Evolutionary conservation across 352 stramenopile genomes (phyloP).

Genomic region (Globisporangium iwayamae): DNA sequence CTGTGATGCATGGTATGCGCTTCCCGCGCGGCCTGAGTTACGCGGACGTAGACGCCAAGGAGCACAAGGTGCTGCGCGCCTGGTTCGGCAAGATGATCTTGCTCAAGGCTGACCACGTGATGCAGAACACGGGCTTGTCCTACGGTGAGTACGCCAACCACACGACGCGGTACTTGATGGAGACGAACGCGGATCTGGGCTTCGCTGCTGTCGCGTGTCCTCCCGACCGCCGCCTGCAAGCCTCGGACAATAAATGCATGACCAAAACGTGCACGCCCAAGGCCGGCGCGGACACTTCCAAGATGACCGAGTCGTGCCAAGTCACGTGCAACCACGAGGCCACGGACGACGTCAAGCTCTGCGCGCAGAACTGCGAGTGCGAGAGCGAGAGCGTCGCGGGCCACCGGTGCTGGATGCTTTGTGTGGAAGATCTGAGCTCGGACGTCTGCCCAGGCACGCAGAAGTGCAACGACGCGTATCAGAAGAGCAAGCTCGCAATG

Average conservation of each 20-base stretch:
- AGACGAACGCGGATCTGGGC: conserved; percentile 26
- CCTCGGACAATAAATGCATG: conserved; percentile 47
- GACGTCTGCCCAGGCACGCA: conserved; percentile 44
- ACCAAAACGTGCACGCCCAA: conserved; percentile 42
- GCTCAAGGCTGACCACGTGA: conserved; percentile 34
- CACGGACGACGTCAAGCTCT: conserved; percentile 28
- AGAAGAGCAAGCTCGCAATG: conserved; percentile 41
- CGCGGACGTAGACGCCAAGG: conserved; percentile 14
- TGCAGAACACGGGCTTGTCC: conserved; percentile 53
- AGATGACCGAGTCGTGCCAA: conserved; percentile 41
- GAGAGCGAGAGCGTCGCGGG: conserved; percentile 22
- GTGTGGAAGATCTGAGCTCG: conserved; percentile 40
- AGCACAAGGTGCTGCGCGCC: conserved; percentile 44
- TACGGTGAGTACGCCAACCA: conserved; percentile 53
- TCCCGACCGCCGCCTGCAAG: conserved; percentile 34
- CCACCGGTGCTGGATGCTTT: conserved; percentile 59
- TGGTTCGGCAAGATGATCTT: conserved; percentile 76
- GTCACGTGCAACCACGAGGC: conserved; percentile 58
- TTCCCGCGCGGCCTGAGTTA: conserved; percentile 49
- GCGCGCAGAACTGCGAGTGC: conserved; percentile 43
- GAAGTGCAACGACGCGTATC: conserved; percentile 37
- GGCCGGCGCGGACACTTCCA: conserved; percentile 20
- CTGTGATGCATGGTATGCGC: conserved; percentile 74
- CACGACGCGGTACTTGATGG: conserved; percentile 48
- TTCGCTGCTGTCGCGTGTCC: conserved; percentile 49